Conservation (phyloP, 23 red algal species). For the Rhodosorus marinus region DNA sequence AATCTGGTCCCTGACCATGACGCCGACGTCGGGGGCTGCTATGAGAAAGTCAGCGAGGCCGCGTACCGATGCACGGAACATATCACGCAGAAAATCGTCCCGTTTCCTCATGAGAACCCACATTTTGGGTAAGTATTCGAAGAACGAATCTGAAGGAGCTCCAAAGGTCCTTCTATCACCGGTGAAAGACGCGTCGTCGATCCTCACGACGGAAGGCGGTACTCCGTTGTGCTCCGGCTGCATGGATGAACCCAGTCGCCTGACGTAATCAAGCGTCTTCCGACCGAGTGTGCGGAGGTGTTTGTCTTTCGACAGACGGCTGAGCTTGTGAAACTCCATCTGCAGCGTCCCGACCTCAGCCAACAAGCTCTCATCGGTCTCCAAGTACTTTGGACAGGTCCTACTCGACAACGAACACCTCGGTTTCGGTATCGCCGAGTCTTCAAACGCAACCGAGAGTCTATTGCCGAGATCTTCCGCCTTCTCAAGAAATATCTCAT, state of each 20-base stretch:
- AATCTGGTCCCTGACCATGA: too few species aligned
- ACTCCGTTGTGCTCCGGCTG: not conserved
- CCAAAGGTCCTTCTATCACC: not conserved
- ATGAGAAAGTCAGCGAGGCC: too few species aligned
- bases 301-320: not conserved
- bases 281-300: not conserved
- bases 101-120: conserved; percentile 27
- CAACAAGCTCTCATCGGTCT: not conserved
- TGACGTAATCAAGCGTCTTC: not conserved
- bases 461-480: conserved; percentile 16
- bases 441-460: conserved; percentile 17
- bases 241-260: too few species aligned
- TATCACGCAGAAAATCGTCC: too few species aligned
- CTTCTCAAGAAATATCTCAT: conserved; percentile 26
- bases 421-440: not conserved
- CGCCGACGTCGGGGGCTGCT: too few species aligned
- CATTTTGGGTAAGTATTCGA: not conserved
- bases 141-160: not conserved
- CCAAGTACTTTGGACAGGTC: too few species aligned
- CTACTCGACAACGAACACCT: too few species aligned
- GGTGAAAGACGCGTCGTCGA: not conserved
- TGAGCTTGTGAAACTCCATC: not conserved
- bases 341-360: not conserved
- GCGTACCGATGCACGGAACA: too few species aligned
- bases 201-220: too few species aligned